Conservation (phyloP, 148 eudicot species). For the Persicaria tinctoria region DNA sequence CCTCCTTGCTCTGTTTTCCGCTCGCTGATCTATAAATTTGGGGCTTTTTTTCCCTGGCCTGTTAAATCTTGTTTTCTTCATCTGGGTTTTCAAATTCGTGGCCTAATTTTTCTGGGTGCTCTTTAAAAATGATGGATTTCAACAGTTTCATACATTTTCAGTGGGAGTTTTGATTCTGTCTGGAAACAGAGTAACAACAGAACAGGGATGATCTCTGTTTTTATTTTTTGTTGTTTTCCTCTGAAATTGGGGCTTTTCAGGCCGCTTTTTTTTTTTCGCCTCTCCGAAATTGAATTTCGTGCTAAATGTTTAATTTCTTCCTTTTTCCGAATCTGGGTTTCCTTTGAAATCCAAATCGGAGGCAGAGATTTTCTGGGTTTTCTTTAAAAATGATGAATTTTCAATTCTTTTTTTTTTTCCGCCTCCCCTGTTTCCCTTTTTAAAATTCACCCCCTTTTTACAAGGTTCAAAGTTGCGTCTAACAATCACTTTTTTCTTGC, state of each 20-base stretch:
- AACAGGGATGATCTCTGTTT: constrained; percentile 6
- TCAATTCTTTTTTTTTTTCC: background rate
- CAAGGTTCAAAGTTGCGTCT: background rate
- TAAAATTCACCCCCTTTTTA: constrained; percentile 2
- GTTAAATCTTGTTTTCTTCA: background rate
- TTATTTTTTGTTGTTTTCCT: background rate
- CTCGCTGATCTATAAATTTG: background rate
- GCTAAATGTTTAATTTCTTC: background rate
- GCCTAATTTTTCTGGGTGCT: background rate
- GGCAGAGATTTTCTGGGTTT: background rate
- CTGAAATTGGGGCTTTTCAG: constrained; percentile 11
- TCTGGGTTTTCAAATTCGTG: background rate
- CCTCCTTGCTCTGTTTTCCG: too few relatives aligned
- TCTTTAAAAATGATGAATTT: background rate
- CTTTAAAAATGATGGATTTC: background rate
- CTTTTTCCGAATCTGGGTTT: constrained; percentile 7
- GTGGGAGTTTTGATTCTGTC: constrained; percentile 9
- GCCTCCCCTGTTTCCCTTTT: background rate
- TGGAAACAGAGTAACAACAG: constrained; percentile 14
- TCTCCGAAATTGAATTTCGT: background rate
- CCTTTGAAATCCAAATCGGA: background rate
- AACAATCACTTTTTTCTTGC: background rate
- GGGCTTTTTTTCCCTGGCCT: background rate
- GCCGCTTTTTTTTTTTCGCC: background rate
- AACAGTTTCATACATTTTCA: background rate